phyloP scores from a whole-genome alignment of 805 yeast genomes.

The Candida caryicola region DNA sequence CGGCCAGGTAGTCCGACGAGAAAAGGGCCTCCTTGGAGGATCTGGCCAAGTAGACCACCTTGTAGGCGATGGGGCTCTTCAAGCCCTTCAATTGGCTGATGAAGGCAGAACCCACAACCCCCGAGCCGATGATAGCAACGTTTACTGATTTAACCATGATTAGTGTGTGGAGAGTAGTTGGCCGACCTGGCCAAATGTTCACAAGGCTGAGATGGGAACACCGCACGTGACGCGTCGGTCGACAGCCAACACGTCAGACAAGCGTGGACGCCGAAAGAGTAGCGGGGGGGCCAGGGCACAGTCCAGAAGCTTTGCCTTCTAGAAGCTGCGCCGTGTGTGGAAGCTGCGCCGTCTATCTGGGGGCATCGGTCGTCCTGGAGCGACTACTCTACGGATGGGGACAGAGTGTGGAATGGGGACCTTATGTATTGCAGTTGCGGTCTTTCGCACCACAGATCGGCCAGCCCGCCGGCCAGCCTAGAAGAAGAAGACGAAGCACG shows the following conservation, averaged over 20 bases:
- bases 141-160: slow-evolving; percentile 36
- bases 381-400: no score
- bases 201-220: not conserved
- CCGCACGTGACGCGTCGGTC: no score
- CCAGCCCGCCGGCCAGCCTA: no score
- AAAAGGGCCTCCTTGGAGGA: slow-evolving; percentile 68
- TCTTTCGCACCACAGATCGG: no score
- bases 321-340: no score
- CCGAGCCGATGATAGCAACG: slow-evolving; percentile 63
- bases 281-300: no score
- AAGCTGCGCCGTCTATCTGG: no score
- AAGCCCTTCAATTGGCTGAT: slow-evolving; percentile 71
- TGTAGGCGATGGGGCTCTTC: slow-evolving; percentile 61
- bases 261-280: not conserved
- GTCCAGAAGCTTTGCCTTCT: no score
- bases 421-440: no score
- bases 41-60: slow-evolving; percentile 74
- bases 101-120: slow-evolving; percentile 93
- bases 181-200: not conserved
- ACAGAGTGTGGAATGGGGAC: no score
- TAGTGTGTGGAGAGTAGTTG: not conserved
- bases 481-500: not conserved
- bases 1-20: slow-evolving; percentile 67
- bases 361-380: no score
- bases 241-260: no score